A percentile compares a stretch with the other conserved stretches of the same genome.
Evolutionary conservation across 2,329 filamentous ascomycete species (phyloP).

Genomic region (Hymenotorrendiella dingleyae): DNA sequence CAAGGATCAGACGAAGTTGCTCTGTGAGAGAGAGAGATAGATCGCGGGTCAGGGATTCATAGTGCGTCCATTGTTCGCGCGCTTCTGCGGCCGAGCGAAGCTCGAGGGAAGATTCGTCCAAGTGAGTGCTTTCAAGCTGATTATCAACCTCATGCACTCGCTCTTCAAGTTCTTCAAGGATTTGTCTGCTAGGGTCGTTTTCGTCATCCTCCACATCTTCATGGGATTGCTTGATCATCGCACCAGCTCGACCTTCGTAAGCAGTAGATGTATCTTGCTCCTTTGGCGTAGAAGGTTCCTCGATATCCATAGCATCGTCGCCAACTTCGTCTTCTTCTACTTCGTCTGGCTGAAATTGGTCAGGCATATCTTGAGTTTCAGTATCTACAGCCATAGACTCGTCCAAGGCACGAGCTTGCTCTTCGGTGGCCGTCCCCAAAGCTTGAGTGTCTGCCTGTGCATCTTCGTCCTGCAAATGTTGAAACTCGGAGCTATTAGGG

Average conservation of each 20-base stretch:
- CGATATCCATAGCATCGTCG: constrained; percentile 37
- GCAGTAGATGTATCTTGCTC: constrained; percentile 39
- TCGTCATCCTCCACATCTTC: constrained; percentile 42
- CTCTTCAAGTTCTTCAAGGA: constrained; percentile 31
- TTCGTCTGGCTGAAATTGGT: constrained; percentile 38
- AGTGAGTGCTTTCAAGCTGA: constrained; percentile 68
- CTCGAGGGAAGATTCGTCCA: constrained; percentile 34
- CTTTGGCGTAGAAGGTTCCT: constrained; percentile 35
- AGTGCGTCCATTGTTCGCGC: constrained; percentile 74
- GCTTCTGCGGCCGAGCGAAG: constrained; percentile 47
- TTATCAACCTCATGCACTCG: constrained; percentile 36
- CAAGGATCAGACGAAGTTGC: constrained; percentile 90
- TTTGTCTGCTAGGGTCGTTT: constrained; percentile 43
- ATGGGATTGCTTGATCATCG: constrained; percentile 44
- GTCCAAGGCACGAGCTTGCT: constrained; percentile 80
- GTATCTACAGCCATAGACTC: constrained; percentile 83
- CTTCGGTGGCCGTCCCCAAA: constrained; percentile 79
- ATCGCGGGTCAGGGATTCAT: constrained; percentile 77
- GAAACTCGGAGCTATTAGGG: constrained; percentile 80
- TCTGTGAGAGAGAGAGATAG: constrained; percentile 87
- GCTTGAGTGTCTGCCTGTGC: constrained; percentile 83
- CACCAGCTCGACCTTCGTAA: constrained; percentile 53
- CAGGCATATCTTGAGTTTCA: constrained; percentile 54
- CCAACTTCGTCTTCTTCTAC: constrained; percentile 40
- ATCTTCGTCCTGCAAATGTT: constrained; percentile 84